phyloP scores from a whole-genome alignment of 2,329 filamentous ascomycete species.

The Colletotrichum destructivum region DNA sequence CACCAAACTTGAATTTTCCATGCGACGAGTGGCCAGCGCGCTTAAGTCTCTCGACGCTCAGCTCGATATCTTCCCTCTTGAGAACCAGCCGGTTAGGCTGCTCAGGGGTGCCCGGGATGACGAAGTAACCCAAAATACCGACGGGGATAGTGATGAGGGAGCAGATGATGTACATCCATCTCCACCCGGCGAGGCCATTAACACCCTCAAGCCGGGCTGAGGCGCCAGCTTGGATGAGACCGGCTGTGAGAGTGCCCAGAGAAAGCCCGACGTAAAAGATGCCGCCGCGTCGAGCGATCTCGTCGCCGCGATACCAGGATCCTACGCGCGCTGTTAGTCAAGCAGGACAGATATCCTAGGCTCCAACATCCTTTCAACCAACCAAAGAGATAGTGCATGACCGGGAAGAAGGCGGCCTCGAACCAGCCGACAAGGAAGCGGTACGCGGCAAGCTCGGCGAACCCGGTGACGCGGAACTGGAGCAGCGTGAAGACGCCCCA shows the following conservation, averaged over 20 bases:
- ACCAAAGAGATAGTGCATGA: conserved; percentile 57
- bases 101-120: conserved; percentile 53
- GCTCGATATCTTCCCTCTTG: conserved; percentile 45
- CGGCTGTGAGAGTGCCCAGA: conserved; percentile 60
- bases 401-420: conserved; percentile 51
- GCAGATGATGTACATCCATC: conserved; percentile 63
- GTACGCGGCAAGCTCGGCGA: conserved; percentile 42
- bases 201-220: conserved; percentile 59
- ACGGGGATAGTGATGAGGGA: conserved; percentile 59
- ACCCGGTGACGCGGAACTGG: conserved; percentile 45
- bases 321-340: conserved; percentile 60
- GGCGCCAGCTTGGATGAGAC: conserved; percentile 61
- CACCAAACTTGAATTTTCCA: conserved; percentile 53
- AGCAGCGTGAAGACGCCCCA: conserved; percentile 73
- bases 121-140: conserved; percentile 56
- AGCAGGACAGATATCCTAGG: too few species aligned
- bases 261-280: conserved; percentile 61
- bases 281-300: conserved; percentile 57
- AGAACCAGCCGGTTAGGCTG: conserved; percentile 51
- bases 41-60: conserved; percentile 50
- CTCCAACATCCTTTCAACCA: conserved; percentile 11
- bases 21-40: conserved; percentile 59
- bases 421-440: conserved; percentile 55
- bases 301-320: conserved; percentile 65
- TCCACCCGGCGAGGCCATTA: conserved; percentile 59